Evolutionary conservation across 805 yeast genomes (phyloP), one percentile per base, ranked within the genome.

Genomic region (Saccharomycopsis sp.): DNA sequence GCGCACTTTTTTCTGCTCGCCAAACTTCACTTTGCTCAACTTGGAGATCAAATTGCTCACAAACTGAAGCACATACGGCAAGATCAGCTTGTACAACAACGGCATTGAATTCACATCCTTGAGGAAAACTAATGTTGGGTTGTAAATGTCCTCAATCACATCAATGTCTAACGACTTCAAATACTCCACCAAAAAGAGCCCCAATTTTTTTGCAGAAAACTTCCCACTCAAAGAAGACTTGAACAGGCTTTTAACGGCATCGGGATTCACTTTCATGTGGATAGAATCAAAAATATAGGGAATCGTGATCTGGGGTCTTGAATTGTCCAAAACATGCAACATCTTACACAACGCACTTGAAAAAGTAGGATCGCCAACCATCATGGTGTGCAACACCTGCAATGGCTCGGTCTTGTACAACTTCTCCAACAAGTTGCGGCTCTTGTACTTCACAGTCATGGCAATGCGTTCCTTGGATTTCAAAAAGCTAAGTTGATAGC

Each of bases 271-370:
- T 44, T 80, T 61, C 7, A 75, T 62, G 17, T 59, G 54, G 23
- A 80, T 64, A 0, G 83, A 64, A 42, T 72, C 67, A 49, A 84
- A 64, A 4, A 87, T 61, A 50, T 73, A 69, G 0, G 94, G 88
- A 10, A 86, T 62, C 0, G 94, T 81, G 4, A 73, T 52, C 42
- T 77, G 82, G 0, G 94, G 82, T 48, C 83, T 73, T 5, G 94
- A 81, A 0, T 92, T 89, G 59, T 88, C 96, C 36, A 88, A 61
- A 2, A 82, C 78, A 55, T 83, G 86, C n/a, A 84, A 57, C 1
- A 84, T 53, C 49, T 78, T 80, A 51, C 76, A 69, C 9, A 75
- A 63, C 4, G 70, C 52, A 5, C 57, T 49, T 20, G 47, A 46
- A 4, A 56, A 51, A 13, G 52, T 50, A 3, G 47, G 48, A 16